These are phyloP conservation scores for Chaetomidium leptoderma DNA, from an alignment of 495 filamentous ascomycete species.

Conservation along the genomic window DNA sequence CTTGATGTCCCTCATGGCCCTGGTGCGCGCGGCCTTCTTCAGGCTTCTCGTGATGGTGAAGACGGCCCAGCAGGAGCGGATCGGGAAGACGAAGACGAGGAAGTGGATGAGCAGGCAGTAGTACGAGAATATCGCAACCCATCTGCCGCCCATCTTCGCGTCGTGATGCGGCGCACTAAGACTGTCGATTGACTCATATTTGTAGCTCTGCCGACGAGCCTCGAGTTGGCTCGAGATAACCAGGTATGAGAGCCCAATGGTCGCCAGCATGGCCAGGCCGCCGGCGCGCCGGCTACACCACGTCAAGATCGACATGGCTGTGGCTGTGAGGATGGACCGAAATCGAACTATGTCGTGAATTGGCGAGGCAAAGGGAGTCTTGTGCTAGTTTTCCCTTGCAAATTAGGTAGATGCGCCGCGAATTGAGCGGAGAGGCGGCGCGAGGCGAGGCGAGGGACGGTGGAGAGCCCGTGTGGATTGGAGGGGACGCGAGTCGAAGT, in stretches of 20 bases:
- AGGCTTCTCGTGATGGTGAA: slow-evolving; percentile 44
- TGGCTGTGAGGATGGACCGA: background rate
- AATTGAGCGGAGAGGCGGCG: background rate
- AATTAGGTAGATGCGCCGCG: background rate
- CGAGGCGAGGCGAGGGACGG: background rate
- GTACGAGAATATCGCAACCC: slow-evolving; percentile 45
- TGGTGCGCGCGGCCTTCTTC: slow-evolving; percentile 38
- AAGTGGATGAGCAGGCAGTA: slow-evolving; percentile 53
- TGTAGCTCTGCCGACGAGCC: slow-evolving; percentile 43
- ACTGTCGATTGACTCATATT: slow-evolving; percentile 42
- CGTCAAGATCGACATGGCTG: slow-evolving; percentile 43
- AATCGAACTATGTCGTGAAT: background rate
- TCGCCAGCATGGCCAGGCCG: slow-evolving; percentile 46
- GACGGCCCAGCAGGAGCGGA: slow-evolving; percentile 51
- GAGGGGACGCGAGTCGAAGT: slow-evolving; percentile 22
- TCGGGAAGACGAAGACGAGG: slow-evolving; percentile 49
- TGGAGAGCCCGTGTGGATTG: slow-evolving; percentile 19
- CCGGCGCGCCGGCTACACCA: slow-evolving; percentile 48
- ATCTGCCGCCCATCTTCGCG: slow-evolving; percentile 33
- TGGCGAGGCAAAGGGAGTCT: slow-evolving; percentile 12
- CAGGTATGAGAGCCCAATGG: slow-evolving; percentile 43
- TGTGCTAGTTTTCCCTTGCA: background rate
- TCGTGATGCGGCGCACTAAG: slow-evolving; percentile 38
- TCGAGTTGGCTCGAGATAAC: slow-evolving; percentile 44
- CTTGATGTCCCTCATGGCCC: slow-evolving; percentile 40